phyloP scores from a whole-genome alignment of 169 alveolate genomes.

The Plasmodium adleri region DNA sequence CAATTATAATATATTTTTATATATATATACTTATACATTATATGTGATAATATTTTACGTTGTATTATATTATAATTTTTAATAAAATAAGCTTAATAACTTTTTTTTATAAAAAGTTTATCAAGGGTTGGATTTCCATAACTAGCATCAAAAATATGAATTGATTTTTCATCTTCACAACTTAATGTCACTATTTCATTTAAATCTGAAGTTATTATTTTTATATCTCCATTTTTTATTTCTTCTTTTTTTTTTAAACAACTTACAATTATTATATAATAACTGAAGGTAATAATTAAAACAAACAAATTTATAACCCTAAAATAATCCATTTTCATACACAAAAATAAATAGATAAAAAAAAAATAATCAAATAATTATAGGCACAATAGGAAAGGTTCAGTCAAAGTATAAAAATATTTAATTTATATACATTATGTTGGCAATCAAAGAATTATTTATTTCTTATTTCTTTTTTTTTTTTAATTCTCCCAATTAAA shows the following conservation, averaged over 20 bases:
- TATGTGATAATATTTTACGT: not conserved
- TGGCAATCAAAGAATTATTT: too few relatives aligned
- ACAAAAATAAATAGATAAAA: conserved; percentile 10
- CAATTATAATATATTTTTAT: not conserved
- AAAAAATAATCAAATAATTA: not conserved
- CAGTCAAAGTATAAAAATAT: too few relatives aligned
- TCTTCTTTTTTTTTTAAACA: conserved; percentile 57
- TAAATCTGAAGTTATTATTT: conserved; percentile 46
- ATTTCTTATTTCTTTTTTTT: too few relatives aligned
- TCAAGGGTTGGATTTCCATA: conserved; percentile 76
- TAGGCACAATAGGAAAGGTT: not conserved
- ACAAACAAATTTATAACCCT: conserved; percentile 22
- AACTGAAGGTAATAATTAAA: conserved; percentile 24
- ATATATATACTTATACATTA: not conserved
- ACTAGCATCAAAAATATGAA: conserved; percentile 76
- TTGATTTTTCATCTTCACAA: conserved; percentile 20
- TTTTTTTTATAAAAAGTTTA: conserved; percentile 61
- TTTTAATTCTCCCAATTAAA: too few relatives aligned
- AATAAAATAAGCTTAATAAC: conserved; percentile 15
- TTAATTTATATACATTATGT: too few relatives aligned
- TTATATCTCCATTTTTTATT: conserved; percentile 36
- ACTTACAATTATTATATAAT: not conserved
- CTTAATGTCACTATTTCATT: conserved; percentile 61
- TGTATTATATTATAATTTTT: too few relatives aligned
- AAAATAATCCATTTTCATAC: conserved; percentile 42